phyloP scores from a whole-genome alignment of 140 eudicot genomes.

The Ambrosia hybrid region DNA sequence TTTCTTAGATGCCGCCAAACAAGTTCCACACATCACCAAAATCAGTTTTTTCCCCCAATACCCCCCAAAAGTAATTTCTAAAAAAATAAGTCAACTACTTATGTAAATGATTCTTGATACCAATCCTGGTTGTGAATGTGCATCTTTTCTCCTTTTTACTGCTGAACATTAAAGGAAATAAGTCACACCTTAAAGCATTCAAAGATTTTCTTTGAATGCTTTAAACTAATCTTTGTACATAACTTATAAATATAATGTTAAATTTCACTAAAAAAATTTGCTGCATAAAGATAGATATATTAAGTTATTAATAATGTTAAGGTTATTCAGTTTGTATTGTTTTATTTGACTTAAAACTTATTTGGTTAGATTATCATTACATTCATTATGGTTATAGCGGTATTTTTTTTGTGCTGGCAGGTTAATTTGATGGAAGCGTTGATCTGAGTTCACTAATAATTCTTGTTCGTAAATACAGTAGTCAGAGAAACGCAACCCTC shows the following conservation, averaged over 20 bases:
- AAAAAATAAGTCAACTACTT: too few species aligned
- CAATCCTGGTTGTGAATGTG: too few species aligned
- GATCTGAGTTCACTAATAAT: constrained; percentile 49
- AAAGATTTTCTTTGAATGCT: too few species aligned
- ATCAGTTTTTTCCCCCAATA: too few species aligned
- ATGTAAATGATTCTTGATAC: too few species aligned
- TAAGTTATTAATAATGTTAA: background rate
- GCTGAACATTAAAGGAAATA: too few species aligned
- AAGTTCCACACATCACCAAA: too few species aligned
- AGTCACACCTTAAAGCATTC: too few species aligned
- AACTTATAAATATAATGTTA: background rate
- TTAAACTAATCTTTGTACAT: background rate
- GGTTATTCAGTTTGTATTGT: background rate
- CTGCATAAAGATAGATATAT: background rate
- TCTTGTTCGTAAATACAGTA: constrained; percentile 34
- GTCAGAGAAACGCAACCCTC: constrained; percentile 15
- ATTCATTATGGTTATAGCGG: background rate
- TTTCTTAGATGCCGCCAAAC: too few species aligned
- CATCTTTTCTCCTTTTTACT: too few species aligned
- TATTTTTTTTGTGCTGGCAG: constrained; percentile 26
- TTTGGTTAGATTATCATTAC: background rate
- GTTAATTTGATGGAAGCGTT: constrained; percentile 65
- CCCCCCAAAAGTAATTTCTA: too few species aligned
- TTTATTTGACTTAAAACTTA: background rate
- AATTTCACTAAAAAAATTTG: background rate